phyloP scores from a whole-genome alignment of 73 alveolate genomes.

The Blepharisma japonicum region DNA sequence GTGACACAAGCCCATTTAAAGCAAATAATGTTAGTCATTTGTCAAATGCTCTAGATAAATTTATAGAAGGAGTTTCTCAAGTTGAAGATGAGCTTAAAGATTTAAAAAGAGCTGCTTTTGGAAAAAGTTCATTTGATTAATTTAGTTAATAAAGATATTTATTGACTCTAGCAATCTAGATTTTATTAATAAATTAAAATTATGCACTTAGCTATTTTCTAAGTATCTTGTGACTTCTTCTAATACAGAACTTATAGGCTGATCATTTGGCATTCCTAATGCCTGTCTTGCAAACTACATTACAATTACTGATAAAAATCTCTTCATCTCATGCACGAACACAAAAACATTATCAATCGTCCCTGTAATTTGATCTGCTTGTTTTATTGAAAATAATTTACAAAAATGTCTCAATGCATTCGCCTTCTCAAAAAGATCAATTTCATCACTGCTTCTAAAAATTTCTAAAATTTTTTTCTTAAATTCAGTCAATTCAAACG shows the following conservation, averaged over 20 bases:
- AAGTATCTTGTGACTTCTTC: constrained; percentile 5
- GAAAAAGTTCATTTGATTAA: no score
- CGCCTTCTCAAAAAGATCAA: not conserved
- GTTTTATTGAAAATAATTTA: constrained; percentile 1
- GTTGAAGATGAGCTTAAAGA: no score
- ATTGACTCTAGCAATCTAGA: no score
- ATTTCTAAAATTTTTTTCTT: not conserved
- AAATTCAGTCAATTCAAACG: not conserved
- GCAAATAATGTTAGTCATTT: no score
- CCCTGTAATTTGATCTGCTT: not conserved
- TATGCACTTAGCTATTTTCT: no score
- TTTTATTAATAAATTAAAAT: no score
- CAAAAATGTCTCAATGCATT: constrained; percentile 5
- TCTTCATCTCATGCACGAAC: constrained; percentile 25
- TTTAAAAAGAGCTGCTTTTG: no score
- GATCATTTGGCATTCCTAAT: constrained; percentile 8
- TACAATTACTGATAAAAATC: not conserved
- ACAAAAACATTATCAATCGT: constrained; percentile 16
- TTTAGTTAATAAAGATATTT: no score
- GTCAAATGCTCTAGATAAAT: no score
- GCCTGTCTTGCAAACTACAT: constrained; percentile 12
- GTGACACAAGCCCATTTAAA: no score
- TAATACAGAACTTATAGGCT: not conserved
- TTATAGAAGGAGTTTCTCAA: no score
- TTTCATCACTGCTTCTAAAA: not conserved